phyloP scores from a whole-genome alignment of 2,329 filamentous ascomycete genomes.

The Pseudocercospora musae region DNA sequence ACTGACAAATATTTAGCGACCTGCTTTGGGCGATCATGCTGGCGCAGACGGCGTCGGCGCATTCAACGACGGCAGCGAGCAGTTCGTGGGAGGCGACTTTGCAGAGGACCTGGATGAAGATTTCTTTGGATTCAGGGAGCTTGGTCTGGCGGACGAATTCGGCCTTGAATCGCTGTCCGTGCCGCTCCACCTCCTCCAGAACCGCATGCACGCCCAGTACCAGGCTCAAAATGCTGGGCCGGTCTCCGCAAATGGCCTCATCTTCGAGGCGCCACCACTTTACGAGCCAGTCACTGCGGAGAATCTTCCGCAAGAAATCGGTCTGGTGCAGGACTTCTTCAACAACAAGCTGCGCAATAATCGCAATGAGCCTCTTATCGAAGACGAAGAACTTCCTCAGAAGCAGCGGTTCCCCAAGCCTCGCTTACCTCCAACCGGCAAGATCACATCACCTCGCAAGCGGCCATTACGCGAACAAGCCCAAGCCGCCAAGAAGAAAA shows the following conservation, averaged over 20 bases:
- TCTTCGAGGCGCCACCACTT: slow-evolving; percentile 66
- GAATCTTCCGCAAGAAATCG: slow-evolving; percentile 75
- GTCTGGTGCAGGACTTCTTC: slow-evolving; percentile 88
- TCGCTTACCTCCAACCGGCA: slow-evolving; percentile 68
- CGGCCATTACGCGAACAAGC: slow-evolving; percentile 77
- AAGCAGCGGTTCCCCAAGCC: slow-evolving; percentile 75
- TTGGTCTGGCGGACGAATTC: slow-evolving; percentile 88
- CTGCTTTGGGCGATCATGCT: slow-evolving; percentile 71
- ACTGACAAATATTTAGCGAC: slow-evolving; percentile 52
- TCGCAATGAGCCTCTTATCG: slow-evolving; percentile 75
- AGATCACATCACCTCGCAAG: slow-evolving; percentile 83
- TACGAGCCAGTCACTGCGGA: slow-evolving; percentile 77
- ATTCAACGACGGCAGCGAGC: slow-evolving; percentile 95
- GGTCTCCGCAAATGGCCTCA: slow-evolving; percentile 55
- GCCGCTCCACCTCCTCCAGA: slow-evolving; percentile 88
- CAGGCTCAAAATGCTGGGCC: slow-evolving; percentile 70
- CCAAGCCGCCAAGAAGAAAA: slow-evolving; percentile 81
- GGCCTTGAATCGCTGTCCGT: slow-evolving; percentile 84
- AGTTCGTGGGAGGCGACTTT: slow-evolving; percentile 95
- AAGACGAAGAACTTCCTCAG: slow-evolving; percentile 89
- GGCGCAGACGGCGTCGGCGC: slow-evolving; percentile 81
- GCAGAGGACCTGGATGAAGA: slow-evolving; percentile 97
- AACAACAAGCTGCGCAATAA: slow-evolving; percentile 82
- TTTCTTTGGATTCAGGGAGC: slow-evolving; percentile 96
- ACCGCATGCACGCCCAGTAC: slow-evolving; percentile 80